These are phyloP conservation scores for Herpetomonas tarakana DNA, from an alignment of 208 protist genomes.

Conservation along the genomic window DNA sequence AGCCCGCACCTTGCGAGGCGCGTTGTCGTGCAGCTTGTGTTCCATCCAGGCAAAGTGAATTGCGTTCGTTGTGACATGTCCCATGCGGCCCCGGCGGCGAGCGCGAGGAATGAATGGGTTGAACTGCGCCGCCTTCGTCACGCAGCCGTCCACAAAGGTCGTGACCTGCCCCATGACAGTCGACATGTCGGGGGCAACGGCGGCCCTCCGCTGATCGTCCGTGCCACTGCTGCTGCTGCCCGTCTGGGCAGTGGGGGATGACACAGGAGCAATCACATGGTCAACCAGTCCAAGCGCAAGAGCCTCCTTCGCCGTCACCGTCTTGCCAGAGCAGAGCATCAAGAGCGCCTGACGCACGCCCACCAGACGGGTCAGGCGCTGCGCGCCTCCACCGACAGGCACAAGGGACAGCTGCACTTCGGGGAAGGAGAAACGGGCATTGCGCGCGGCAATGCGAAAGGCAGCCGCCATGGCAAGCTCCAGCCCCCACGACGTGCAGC, in stretches of 20 bases:
- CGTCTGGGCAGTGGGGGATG: no score
- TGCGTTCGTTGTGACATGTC: conserved; percentile 23
- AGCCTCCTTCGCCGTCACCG: conserved; percentile 45
- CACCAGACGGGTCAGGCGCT: conserved; percentile 60
- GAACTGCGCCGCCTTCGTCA: not conserved
- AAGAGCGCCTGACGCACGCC: conserved; percentile 43
- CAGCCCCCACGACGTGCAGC: conserved; percentile 70
- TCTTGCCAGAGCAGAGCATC: conserved; percentile 34
- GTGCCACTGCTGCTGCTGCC: not conserved
- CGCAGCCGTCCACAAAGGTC: not conserved
- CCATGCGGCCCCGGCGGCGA: conserved; percentile 1
- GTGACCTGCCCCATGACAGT: conserved; percentile 1
- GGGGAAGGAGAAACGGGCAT: conserved; percentile 37
- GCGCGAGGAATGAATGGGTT: conserved; percentile 12
- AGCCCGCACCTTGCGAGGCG: conserved; percentile 32
- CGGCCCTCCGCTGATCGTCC: not conserved
- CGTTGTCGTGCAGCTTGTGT: conserved; percentile 37
- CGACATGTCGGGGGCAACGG: conserved; percentile 1
- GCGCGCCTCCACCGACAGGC: conserved; percentile 58
- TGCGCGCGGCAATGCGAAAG: conserved; percentile 49
- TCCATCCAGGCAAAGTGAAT: conserved; percentile 32
- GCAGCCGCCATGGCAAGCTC: conserved; percentile 68
- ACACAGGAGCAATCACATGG: conserved; percentile 12
- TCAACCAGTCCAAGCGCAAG: conserved; percentile 60
- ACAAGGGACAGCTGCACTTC: conserved; percentile 15